Percentiles rank a stretch among this genome's conserved stretches.
Evolutionary conservation across 306 rosid species (phyloP).

Genomic region (Fragaria nilgerrensis): DNA sequence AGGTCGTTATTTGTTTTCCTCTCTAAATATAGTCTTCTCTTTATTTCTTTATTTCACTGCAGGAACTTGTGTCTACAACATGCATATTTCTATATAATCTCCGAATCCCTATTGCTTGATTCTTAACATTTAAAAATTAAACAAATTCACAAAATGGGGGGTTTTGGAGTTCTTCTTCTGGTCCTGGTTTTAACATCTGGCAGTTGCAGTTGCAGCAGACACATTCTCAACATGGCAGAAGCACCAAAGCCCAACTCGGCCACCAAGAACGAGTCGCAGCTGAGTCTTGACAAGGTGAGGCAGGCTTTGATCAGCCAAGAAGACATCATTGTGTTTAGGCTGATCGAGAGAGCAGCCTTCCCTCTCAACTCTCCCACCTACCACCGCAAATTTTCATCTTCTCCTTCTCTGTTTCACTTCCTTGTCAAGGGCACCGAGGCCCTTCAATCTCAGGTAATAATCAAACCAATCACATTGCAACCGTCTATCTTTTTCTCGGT

Average conservation of each 20-base stretch:
- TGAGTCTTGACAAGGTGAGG: slow-evolving; percentile 62
- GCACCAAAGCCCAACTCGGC: slow-evolving; percentile 11
- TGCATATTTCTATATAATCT: background rate
- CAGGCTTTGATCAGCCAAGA: slow-evolving; percentile 68
- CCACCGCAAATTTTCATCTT: slow-evolving; percentile 22
- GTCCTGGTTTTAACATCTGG: slow-evolving; percentile 20
- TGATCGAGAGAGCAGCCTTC: slow-evolving; percentile 72
- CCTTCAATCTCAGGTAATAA: slow-evolving; percentile 60
- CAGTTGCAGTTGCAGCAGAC: background rate
- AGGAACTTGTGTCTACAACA: background rate
- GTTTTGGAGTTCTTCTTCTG: slow-evolving; percentile 10
- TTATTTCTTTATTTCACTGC: background rate
- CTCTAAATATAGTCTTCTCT: background rate
- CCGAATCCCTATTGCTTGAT: background rate
- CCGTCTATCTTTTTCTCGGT: background rate
- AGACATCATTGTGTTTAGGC: slow-evolving; percentile 64
- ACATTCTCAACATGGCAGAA: slow-evolving; percentile 32
- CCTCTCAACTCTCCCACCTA: slow-evolving; percentile 58
- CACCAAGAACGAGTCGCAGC: slow-evolving; percentile 1
- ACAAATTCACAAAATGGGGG: background rate
- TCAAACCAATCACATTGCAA: background rate
- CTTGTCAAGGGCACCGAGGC: slow-evolving; percentile 56
- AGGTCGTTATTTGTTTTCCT: background rate
- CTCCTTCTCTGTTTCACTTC: slow-evolving; percentile 55
- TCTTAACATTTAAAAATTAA: background rate